Base-by-base conservation (phyloP, 169 alveolate species). In the Plasmodium ovale region DNA sequence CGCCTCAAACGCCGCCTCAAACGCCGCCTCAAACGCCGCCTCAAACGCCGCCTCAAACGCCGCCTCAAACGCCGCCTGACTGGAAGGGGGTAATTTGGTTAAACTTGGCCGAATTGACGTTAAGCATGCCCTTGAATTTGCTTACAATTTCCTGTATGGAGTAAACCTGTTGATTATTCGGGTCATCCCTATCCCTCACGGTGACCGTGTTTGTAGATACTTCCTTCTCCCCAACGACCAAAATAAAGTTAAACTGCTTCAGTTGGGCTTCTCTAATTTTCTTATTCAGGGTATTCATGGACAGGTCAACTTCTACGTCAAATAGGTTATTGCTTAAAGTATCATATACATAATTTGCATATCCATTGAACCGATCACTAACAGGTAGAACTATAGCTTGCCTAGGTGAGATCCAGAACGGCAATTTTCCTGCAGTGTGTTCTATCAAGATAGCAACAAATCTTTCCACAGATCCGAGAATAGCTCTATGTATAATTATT, bases 381-480 rank as follows among this genome's bases (percentile, higher is more conserved):
- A 98, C 95, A 23, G 99, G 99, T 65, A 96, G 88, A 37, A 99
- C 96, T 21, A 97, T 94, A 44, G 97, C 96, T 96, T 99, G 99
- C 58, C 98, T 95, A 12, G 99, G 99, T 23, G 99, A 97, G 19
- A 99, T 93, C 99, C 99, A 99, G 88, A 99, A 98, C 6, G 99
- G 99, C 95, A 98, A 95, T 92, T 98, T 98, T 33, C 99, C 99
- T 27, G 97, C 99, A 14, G 98, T 89, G 89, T 99, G 99, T 88
- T 99, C 99, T 25, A 96, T 93, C 23, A 98, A 93, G 51, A 98
- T 97, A 33, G 99, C 99, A 10, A 97, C 95, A 94, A 97, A 97
- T 87, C 99, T 95, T 88, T 98, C 99, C 29, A 98, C 94, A 19
- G 99, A 96, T 6, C 99, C 99, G 23, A 98, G 94, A 54, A 99